phyloP scores from a whole-genome alignment of 352 stramenopile genomes.

The Pythium apleroticum region DNA sequence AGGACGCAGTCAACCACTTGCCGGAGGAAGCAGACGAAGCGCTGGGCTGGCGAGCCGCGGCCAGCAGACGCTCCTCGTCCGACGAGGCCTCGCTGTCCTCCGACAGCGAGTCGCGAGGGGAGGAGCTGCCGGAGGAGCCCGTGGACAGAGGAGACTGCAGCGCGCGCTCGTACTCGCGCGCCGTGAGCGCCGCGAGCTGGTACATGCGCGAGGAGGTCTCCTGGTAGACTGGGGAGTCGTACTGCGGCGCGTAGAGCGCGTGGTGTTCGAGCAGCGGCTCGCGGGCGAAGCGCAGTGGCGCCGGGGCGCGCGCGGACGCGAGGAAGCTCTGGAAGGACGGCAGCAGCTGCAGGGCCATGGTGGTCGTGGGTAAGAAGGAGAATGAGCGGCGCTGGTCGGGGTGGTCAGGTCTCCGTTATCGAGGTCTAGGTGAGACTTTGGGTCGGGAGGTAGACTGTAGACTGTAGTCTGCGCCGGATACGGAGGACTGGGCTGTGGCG shows the following conservation, averaged over 20 bases:
- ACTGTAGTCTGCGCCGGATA: background rate
- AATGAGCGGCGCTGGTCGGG: slow-evolving; percentile 11
- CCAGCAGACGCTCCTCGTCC: slow-evolving; percentile 15
- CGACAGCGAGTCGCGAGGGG: background rate
- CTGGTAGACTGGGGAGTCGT: background rate
- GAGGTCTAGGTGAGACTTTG: background rate
- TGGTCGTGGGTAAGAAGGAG: slow-evolving; percentile 8
- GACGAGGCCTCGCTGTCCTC: slow-evolving; percentile 19
- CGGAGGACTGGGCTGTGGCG: background rate
- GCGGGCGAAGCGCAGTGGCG: slow-evolving; percentile 16
- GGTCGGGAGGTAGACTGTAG: background rate
- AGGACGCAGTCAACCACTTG: too few species aligned
- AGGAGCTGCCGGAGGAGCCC: slow-evolving; percentile 5
- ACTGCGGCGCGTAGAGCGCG: background rate
- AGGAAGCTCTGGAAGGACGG: slow-evolving; percentile 64
- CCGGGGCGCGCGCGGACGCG: slow-evolving; percentile 36
- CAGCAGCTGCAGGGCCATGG: slow-evolving; percentile 48
- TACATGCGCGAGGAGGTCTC: slow-evolving; percentile 12
- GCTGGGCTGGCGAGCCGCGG: too few species aligned
- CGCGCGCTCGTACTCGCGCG: slow-evolving; percentile 14
- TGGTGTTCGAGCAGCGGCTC: background rate
- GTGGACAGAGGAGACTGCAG: slow-evolving; percentile 17
- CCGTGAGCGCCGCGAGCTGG: slow-evolving; percentile 18
- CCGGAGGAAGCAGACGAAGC: background rate
- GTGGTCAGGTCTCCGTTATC: background rate